Percentiles rank a stretch among this genome's conserved stretches.
Conservation (phyloP, 257 asterid species). For the Przewalskia tangutica region DNA sequence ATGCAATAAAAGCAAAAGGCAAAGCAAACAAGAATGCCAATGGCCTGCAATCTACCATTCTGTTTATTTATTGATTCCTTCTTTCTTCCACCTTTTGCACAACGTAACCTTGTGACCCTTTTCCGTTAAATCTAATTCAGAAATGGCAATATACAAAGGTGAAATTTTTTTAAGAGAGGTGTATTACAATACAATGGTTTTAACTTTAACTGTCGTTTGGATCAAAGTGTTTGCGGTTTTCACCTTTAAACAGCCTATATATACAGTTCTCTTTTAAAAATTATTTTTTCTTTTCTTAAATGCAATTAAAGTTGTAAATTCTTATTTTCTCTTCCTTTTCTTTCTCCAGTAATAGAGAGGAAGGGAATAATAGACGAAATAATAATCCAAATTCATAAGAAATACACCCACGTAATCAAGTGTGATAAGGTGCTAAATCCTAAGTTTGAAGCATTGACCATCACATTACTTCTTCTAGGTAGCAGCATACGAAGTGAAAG, state of each 20-base stretch:
- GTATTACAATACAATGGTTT: neutral
- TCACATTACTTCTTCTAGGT: no score
- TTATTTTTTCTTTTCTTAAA: neutral
- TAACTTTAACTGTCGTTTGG: no score
- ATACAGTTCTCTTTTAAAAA: neutral
- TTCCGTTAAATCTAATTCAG: neutral
- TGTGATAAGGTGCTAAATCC: no score
- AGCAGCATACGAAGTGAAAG: no score
- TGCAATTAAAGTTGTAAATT: no score
- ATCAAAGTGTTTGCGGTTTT: neutral
- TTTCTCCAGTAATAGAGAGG: no score
- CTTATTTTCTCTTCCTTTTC: no score
- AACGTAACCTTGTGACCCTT: neutral
- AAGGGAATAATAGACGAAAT: no score
- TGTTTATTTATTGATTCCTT: neutral
- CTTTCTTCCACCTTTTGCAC: neutral
- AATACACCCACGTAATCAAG: no score
- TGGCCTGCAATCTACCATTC: conserved; percentile 37
- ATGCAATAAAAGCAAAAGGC: conserved; percentile 41
- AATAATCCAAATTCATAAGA: no score
- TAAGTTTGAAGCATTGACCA: no score
- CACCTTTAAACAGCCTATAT: neutral
- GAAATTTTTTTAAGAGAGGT: neutral
- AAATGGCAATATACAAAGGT: neutral
- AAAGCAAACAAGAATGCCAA: conserved; percentile 53